A percentile compares a stretch with the other conserved stretches of the same genome.
These are phyloP conservation scores for Kandelia obovata DNA, from an alignment of 345 rosid genomes.

Conservation along the genomic window DNA sequence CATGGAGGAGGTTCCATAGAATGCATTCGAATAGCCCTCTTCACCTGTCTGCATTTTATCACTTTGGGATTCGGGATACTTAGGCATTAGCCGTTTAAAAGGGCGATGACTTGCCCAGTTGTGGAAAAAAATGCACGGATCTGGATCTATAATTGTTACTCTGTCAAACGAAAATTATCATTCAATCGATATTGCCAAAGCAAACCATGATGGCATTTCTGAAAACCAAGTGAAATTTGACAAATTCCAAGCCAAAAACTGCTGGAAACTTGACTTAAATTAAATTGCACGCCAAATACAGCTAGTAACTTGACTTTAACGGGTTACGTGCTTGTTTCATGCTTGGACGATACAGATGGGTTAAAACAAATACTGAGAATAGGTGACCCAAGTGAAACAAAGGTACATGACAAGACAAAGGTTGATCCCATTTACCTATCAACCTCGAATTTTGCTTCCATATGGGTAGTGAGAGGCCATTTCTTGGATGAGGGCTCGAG, in stretches of 20 bases:
- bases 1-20: too few species aligned
- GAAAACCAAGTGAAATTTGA: conserved; percentile 1
- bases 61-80: too few species aligned
- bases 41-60: too few species aligned
- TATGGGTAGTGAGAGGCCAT: conserved; percentile 7
- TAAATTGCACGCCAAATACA: not conserved
- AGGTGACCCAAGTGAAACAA: not conserved
- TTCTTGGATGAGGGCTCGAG: conserved; percentile 19
- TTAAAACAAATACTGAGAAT: conserved; percentile 8
- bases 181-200: not conserved
- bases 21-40: too few species aligned
- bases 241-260: not conserved
- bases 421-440: not conserved
- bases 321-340: conserved; percentile 3
- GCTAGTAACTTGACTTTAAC: too few species aligned
- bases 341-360: not conserved
- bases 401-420: conserved; percentile 5
- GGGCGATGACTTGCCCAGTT: too few species aligned
- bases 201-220: not conserved
- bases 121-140: too few species aligned
- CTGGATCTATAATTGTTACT: not conserved
- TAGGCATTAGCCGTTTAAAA: too few species aligned
- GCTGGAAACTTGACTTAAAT: conserved; percentile 8
- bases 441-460: conserved; percentile 13
- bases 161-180: not conserved